Evolutionary conservation across 805 yeast species (phyloP), one percentile per base, ranked within the genome.

Genomic region (Candida suzukii): DNA sequence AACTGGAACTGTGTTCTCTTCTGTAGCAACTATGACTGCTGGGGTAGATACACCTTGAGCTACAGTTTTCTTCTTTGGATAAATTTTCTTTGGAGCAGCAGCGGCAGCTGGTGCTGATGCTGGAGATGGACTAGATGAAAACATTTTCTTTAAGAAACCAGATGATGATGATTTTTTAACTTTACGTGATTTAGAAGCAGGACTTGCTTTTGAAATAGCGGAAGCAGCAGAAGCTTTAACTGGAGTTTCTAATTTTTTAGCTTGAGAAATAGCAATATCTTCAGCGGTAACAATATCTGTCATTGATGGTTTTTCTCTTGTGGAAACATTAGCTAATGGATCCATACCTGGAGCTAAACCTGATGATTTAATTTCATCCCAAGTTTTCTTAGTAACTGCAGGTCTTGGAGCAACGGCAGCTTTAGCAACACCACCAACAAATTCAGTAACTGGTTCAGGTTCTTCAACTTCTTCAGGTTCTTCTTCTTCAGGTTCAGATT

Each of bases 271-370:
- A 27, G 29, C 36, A 24, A 38, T 38, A 30, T 53, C 53, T 13
- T 41, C 28, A 10, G 50, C 54, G 22, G 50, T 46, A n/a, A 53
- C 57, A 35, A 56, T 51, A 18, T 54, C 50, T 22, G 50, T 47
- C 56, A 55, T 55, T 24, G 69, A 61, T 41, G 70, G 69, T 45
- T 64, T 60, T 50, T 68, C 72, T 12, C 49, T 51, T n/a, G 61
- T 54, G 14, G 73, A 61, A 39, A 67, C 58, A 33, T 60, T 51
- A 46, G 59, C 60, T 38, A 54, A 32, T n/a, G 59, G 59, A 35
- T 55, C 57, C 21, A 32, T 33, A 33, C 68, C 71, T 32, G 63
- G 62, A 11, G 61, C 62, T 22, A 59, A 44, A 30, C 53, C 50
- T 20, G 46, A 45, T 37, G 17, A 9, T 18, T 48, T 50, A 22